These are phyloP conservation scores for Suillus cothurnatus DNA, from an alignment of 768 basidiomycete genomes.

Conservation along the genomic window DNA sequence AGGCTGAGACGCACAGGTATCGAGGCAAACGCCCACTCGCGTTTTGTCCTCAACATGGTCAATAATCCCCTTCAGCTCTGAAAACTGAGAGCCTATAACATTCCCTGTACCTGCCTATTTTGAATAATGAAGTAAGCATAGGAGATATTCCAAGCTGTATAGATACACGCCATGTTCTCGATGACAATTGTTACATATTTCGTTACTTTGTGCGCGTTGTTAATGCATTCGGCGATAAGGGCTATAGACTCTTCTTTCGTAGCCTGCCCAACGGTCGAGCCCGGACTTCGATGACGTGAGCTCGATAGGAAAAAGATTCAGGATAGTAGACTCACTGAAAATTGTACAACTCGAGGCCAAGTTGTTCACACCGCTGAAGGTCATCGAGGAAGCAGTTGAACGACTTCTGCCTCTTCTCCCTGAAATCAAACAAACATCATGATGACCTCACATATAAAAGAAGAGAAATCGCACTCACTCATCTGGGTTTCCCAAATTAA, in stretches of 20 bases:
- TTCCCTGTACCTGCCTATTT: slow-evolving; percentile 77
- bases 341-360: slow-evolving; percentile 77
- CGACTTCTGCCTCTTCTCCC: slow-evolving; percentile 68
- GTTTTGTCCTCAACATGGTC: slow-evolving; percentile 67
- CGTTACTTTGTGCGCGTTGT: slow-evolving; percentile 69
- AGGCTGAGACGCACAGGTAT: slow-evolving; percentile 62
- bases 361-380: slow-evolving; percentile 70
- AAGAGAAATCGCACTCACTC: slow-evolving; percentile 42
- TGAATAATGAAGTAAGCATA: neutral
- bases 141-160: neutral
- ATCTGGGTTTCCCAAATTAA: slow-evolving; percentile 85
- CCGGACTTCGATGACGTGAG: slow-evolving; percentile 53
- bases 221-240: slow-evolving; percentile 71
- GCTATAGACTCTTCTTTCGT: slow-evolving; percentile 62
- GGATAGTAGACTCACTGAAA: slow-evolving; percentile 67
- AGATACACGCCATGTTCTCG: slow-evolving; percentile 75
- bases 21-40: slow-evolving; percentile 80
- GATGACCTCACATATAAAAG: neutral
- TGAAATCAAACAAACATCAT: slow-evolving; percentile 22
- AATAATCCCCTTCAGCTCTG: slow-evolving; percentile 71
- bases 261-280: slow-evolving; percentile 75
- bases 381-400: slow-evolving; percentile 86
- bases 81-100: slow-evolving; percentile 71
- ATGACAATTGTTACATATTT: slow-evolving; percentile 62
- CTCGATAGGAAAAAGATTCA: neutral